Conservation (phyloP, 371 early-diverging fungal species). For the Apophysomyces elegans region DNA sequence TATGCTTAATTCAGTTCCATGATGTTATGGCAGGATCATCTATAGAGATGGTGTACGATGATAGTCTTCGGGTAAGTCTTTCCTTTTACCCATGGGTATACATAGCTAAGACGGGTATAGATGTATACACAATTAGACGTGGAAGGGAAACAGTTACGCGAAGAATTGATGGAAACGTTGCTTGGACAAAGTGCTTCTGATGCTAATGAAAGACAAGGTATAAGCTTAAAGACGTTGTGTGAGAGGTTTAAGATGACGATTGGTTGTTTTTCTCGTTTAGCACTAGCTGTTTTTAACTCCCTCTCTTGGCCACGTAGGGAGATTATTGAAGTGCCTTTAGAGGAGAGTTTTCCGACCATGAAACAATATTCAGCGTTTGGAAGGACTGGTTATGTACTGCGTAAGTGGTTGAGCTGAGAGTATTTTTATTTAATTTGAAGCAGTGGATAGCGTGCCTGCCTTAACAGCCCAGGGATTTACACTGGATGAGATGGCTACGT, state of each 20-base stretch:
- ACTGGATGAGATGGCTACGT: constrained; percentile 12
- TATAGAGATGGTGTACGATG: constrained; percentile 87
- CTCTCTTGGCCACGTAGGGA: constrained; percentile 78
- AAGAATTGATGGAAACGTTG: constrained; percentile 35
- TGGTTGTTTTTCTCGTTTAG: constrained; percentile 14
- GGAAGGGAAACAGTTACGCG: constrained; percentile 42
- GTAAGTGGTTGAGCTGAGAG: constrained; percentile 15
- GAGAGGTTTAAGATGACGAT: background rate
- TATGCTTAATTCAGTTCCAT: constrained; percentile 80
- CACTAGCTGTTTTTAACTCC: constrained; percentile 77
- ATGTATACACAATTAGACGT: constrained; percentile 50
- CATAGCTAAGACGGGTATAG: constrained; percentile 15
- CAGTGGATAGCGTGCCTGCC: constrained; percentile 21
- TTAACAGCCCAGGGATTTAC: constrained; percentile 20
- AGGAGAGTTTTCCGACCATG: constrained; percentile 39
- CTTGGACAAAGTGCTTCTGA: constrained; percentile 20
- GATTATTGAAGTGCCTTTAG: constrained; percentile 70
- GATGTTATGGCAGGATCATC: constrained; percentile 91
- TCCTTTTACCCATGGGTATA: background rate
- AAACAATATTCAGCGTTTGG: constrained; percentile 62
- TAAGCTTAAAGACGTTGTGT: background rate
- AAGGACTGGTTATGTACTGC: constrained; percentile 52
- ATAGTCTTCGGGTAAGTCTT: constrained; percentile 56
- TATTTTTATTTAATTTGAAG: background rate
- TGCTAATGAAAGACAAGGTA: constrained; percentile 23